Evolutionary conservation across 345 rosid species (phyloP).

Genomic region (Eucalyptus regnans): DNA sequence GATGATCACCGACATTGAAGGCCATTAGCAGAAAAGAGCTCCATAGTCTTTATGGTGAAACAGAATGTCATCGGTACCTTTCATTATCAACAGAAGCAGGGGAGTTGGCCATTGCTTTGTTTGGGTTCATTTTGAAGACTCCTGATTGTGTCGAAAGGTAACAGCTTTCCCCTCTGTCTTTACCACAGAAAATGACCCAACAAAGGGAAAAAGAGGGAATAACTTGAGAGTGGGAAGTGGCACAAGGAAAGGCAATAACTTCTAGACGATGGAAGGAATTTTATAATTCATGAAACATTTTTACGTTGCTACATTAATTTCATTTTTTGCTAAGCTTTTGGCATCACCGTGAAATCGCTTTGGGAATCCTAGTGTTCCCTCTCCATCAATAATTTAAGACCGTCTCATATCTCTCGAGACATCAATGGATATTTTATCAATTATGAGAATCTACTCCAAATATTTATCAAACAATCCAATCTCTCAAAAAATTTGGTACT

Average conservation of each 20-base stretch:
- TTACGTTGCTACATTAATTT: not conserved
- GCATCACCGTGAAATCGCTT: not conserved
- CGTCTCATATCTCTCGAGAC: not conserved
- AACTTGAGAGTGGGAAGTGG: not conserved
- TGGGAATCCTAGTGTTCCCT: rapidly evolving
- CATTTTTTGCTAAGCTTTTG: not conserved
- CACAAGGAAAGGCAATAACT: not conserved
- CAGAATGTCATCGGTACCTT: too few relatives aligned
- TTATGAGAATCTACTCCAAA: not conserved
- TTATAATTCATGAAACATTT: not conserved
- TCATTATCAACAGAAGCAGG: not conserved
- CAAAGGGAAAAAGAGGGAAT: not conserved
- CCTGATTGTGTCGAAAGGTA: not conserved
- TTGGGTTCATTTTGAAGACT: not conserved
- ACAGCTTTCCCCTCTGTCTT: not conserved
- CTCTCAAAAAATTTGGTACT: not conserved
- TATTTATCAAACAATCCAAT: not conserved
- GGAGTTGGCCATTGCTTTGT: not conserved
- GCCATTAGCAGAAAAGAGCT: not conserved
- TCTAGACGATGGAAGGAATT: not conserved
- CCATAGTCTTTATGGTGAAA: not conserved
- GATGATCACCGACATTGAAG: not conserved
- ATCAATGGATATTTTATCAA: not conserved
- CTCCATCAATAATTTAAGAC: not conserved
- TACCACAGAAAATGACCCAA: not conserved